Evolutionary conservation across 83 land plant species (phyloP), one percentile per base, ranked within the genome.

Genomic region (Thuja plicata): DNA sequence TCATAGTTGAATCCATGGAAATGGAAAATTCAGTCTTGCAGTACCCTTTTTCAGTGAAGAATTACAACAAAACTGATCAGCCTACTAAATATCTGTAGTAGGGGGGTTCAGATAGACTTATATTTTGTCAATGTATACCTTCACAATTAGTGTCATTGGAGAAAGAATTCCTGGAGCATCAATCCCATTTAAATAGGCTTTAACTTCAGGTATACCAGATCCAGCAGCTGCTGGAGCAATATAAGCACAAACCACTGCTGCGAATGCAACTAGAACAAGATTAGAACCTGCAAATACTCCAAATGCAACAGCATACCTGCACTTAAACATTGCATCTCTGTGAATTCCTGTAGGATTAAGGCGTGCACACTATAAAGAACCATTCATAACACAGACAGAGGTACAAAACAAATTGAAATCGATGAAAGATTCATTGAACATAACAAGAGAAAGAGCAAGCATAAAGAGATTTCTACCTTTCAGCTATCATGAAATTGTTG

Each of bases 171-270:
- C 92, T 2, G 97, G 99, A 41, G 95, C 95, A 87, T 97, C 99
- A 21, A 97, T 94, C 16, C 99, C 99, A 90, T 97, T 97, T 76
- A 96, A 88, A 88, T 97, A 97, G 52, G 99, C 98, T 91, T 96
- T 96, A 24, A 97, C 98, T 89, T 97, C 99, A 19, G 98, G 97
- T 87, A 97, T 96, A 2, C 98, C 98, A 74, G 98, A 95, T 35
- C 98, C 98, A 70, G 98, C 97, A 12, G 99, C 99, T 2, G 93
- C 93, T 6, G 99, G 98, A 13, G 95, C 93, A 57, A 96, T 71
- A 77, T 84, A 94, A 48, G 93, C 91, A 45, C 96, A 94, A 52
- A 97, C 88, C 4, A 90, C 34, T 54, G 95, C 73, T 10, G 99
- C 91, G 57, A 92, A 91, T 74, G 92, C 84, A 13, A 92, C 91